These are phyloP conservation scores for Ceratocystis colombiana DNA, from an alignment of 2,329 filamentous ascomycete genomes.

Conservation along the genomic window DNA sequence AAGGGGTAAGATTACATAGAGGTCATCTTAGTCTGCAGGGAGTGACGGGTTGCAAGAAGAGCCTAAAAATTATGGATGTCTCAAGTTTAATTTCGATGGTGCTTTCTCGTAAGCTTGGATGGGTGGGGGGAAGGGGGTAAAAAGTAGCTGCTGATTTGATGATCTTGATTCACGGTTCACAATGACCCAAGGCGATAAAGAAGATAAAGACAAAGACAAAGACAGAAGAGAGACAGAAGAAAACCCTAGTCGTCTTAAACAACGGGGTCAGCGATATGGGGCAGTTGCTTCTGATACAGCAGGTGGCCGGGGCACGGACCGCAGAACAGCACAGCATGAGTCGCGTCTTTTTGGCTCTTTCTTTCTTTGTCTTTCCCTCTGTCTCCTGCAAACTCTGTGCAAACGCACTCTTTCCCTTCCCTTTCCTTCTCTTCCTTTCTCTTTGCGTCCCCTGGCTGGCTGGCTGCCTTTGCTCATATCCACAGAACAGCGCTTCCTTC, in stretches of 20 bases:
- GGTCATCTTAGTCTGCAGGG: neutral
- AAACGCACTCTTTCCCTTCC: neutral
- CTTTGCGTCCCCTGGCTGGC: neutral
- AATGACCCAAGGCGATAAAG: neutral
- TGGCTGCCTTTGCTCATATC: neutral
- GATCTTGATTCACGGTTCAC: neutral
- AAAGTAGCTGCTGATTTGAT: neutral
- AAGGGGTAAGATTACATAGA: neutral
- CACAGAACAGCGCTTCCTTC: neutral
- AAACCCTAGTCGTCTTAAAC: neutral
- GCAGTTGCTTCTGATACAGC: neutral
- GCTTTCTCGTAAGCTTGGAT: neutral
- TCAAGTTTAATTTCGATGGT: slow-evolving; percentile 12
- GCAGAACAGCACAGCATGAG: neutral
- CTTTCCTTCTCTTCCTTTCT: neutral
- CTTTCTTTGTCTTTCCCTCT: neutral
- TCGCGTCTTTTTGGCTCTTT: neutral
- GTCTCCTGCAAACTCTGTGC: neutral
- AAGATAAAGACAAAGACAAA: neutral
- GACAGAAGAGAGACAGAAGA: neutral
- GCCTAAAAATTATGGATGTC: neutral
- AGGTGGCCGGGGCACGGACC: neutral
- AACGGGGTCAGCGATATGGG: slow-evolving; percentile 15
- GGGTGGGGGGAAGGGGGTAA: neutral
- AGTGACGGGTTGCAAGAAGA: neutral